phyloP scores from a whole-genome alignment of 2,329 filamentous ascomycete genomes.

The Byssochlamys sp. region DNA sequence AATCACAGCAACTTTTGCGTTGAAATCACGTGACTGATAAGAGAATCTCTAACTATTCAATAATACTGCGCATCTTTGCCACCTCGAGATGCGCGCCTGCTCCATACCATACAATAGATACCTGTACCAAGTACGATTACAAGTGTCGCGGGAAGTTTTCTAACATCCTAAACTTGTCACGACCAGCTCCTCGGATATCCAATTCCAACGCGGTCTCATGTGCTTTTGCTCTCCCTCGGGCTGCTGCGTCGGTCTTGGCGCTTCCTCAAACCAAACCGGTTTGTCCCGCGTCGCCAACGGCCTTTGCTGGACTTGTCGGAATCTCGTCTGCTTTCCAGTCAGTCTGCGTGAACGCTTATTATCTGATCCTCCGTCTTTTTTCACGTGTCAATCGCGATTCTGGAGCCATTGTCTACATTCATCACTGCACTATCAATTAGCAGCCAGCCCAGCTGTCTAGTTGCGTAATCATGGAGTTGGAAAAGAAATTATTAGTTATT shows the following conservation, averaged over 20 bases:
- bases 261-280: not conserved
- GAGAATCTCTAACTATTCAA: not conserved
- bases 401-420: too few relatives aligned
- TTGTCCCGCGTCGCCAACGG: not conserved
- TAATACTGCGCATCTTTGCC: not conserved
- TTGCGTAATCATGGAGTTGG: too few relatives aligned
- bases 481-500: too few relatives aligned
- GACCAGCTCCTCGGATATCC: not conserved
- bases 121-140: too few relatives aligned
- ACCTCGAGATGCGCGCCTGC: too few relatives aligned
- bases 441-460: too few relatives aligned
- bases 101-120: too few relatives aligned
- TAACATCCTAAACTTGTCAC: not conserved
- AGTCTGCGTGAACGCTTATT: too few relatives aligned
- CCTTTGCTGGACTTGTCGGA: not conserved
- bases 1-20: not conserved
- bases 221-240: not conserved
- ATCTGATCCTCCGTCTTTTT: not conserved
- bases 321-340: not conserved
- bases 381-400: not conserved
- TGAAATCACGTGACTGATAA: not conserved
- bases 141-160: not conserved
- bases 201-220: not conserved
- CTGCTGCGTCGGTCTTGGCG: not conserved
- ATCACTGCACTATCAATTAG: too few relatives aligned